Base-by-base conservation (phyloP, 257 asterid species). In the Verbascum thapsus region DNA sequence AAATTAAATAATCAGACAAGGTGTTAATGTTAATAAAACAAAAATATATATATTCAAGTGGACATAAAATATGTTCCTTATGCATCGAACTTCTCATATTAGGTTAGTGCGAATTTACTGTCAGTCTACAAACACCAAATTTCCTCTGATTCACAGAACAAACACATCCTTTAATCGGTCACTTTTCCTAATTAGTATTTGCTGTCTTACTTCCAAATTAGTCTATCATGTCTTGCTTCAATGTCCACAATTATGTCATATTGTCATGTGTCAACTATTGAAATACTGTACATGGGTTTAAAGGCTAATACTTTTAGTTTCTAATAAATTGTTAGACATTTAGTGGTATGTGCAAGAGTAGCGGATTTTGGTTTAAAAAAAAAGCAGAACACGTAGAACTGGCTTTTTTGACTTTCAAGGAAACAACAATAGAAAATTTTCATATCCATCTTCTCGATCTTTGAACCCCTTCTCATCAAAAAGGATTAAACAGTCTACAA, bases 1-100 rank as follows among this genome's bases (percentile, higher is more conserved):
- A 44, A 23, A 53, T 60, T 53, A 35, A 16, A 41, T 15, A 52
- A 70, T 23, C 17, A 53, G 47, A 49, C 52, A 11, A 4, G 3
- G 12, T 0, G 43, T 32, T 40, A 57, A 35, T 54, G 32, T 18
- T 34, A 47, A 38, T n/a, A 11, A 10, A 8, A 50, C 32, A 17
- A 30, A 6, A 43, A 35, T 5, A 64, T 30, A 51, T 22, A 41
- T 43, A 38, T 18, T 30, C n/a, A 30, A 5, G 20, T 17, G 20
- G 17, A 48, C 61, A 1, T 3, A 7, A 18, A 16, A 11, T 12
- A 8, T 22, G 41, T 5, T 10, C 26, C 51, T 18, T 39, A 18
- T 20, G 41, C 52, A 34, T 34, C 15, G 8, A 55, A 2, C 22
- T 2, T 26, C 32, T 26, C 32, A 1, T 26, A 26, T 26, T 26